Base-by-base conservation (phyloP, 768 basidiomycete genomes). In the Chalciporus pseudorubinellus region DNA sequence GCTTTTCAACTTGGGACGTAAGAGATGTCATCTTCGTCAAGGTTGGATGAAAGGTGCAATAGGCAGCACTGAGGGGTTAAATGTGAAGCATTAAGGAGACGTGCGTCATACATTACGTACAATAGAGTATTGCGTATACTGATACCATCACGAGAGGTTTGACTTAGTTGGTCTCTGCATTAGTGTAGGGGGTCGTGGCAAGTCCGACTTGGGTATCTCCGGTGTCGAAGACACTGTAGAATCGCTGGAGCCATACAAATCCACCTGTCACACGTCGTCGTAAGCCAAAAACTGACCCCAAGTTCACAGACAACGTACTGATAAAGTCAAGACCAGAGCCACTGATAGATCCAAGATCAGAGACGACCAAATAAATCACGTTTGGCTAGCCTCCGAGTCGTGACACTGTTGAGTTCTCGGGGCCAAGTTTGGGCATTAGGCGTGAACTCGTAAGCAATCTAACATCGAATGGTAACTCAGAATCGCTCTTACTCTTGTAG, bases 391-490 rank as follows among this genome's bases (percentile, higher is more conserved):
- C 87, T 50, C 83, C 83, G 13, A 89, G 75, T n/a, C n/a, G n/a
- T n/a, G 29, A 69, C 66, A 14, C 70, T 65, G 69, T 88, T 87
- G 53, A 81, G 70, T 3, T 72, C 60, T 42, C 82, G 79, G 1
- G 84, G 85, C 83, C 84, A 87, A 55, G 84, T 80, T 73, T 89
- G 85, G 4, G 82, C 84, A 58, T 85, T 83, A 14, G 80, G 62
- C 3, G 79, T 82, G 49, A 87, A 57, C 63, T 80, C 79, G 58
- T 75, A 84, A 9, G 74, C 76, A 14, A 67, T 68, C 77, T 81
- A 52, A 39, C 42, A 7, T 21, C 4, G 6, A 9, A 26, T 24
- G 7, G 24, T 24, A 4, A 24, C 24, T 24, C 24, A 24, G 24
- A 7, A 7, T n/a, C n/a, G n/a, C n/a, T n/a, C n/a, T n/a, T 4